Evolutionary conservation across 345 rosid genomes (phyloP).

Genomic region (Rhodamnia argentea): DNA sequence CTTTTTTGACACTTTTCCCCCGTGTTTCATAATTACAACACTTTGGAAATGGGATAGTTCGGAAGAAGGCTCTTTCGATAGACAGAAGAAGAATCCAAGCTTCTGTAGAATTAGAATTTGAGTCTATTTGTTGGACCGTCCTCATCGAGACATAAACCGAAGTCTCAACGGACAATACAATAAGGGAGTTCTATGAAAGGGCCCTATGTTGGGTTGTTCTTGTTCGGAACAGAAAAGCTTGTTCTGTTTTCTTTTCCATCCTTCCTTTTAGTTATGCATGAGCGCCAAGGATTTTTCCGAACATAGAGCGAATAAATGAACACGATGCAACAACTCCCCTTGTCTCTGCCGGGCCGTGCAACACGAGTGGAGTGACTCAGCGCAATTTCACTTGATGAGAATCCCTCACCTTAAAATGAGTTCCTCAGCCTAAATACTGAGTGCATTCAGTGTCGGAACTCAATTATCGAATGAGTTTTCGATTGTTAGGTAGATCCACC

Average conservation of each 20-base stretch:
- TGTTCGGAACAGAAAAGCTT: background rate
- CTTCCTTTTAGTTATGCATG: background rate
- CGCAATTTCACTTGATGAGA: background rate
- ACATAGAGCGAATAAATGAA: background rate
- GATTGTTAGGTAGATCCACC: background rate
- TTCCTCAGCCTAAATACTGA: background rate
- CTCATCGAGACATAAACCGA: background rate
- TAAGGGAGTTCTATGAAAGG: background rate
- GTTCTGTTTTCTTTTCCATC: background rate
- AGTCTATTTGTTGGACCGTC: background rate
- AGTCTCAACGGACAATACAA: background rate
- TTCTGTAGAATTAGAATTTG: background rate
- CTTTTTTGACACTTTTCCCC: too few species aligned
- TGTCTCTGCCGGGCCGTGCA: background rate
- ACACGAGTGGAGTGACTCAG: background rate
- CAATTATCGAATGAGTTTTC: background rate
- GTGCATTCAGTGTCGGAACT: background rate
- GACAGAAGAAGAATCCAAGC: background rate
- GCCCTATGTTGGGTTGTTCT: background rate
- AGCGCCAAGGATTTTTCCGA: background rate
- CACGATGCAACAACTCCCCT: background rate
- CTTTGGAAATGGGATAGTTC: background rate
- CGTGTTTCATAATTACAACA: background rate
- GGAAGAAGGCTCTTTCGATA: background rate
- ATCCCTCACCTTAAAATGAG: background rate